Base-by-base conservation (phyloP, 805 yeast species). In the Dipodascopsis uninucleata region DNA sequence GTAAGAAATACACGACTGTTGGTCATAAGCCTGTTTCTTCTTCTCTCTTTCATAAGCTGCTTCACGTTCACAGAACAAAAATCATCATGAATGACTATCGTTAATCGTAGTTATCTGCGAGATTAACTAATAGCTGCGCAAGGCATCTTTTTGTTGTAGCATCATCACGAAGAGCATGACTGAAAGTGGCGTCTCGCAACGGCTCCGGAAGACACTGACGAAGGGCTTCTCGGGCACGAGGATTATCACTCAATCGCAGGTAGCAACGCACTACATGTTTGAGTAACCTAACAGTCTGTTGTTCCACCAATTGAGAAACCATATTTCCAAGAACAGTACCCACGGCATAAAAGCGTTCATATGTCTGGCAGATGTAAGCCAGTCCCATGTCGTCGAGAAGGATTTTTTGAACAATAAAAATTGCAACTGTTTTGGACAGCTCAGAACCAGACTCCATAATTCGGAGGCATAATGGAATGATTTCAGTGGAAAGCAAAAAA, bases 361-460 rank as follows among this genome's bases (percentile, higher is more conserved):
- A 85, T 0, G 97, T 90, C 46, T 94, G 95, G 68, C 97, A 93
- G 18, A 93, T 85, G 66, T 93, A 93, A 17, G 81, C 77, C 49
- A 90, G 74, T 0, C 98, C 98, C 56, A 82, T 79, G 60, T 90
- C 96, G 66, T 93, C 97, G 55, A 88, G 75, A 40, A 90, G 71
- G 43, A 90, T 90, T 65, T 89, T 90, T 62, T 90, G 97, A 36
- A 93, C 83, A 49, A 93, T 90, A 69, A 93, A 90, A 45, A 90
- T 89, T 3, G 98, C 98, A 21, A 90, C 98, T 0, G 97, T 93
- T 61, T 93, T 90, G 38, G 94, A 82, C 41, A 90, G 73, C 62
- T 93, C 98, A 0, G 96, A 83, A 5, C 96, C 87, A 1, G 89
- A 79, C 63, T 90, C 97, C 95, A 90, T 90, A 51, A 93, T 90